Base-by-base conservation (phyloP, 225 moss, liverwort and hornwort species). In the Physcomitrium patens region DNA sequence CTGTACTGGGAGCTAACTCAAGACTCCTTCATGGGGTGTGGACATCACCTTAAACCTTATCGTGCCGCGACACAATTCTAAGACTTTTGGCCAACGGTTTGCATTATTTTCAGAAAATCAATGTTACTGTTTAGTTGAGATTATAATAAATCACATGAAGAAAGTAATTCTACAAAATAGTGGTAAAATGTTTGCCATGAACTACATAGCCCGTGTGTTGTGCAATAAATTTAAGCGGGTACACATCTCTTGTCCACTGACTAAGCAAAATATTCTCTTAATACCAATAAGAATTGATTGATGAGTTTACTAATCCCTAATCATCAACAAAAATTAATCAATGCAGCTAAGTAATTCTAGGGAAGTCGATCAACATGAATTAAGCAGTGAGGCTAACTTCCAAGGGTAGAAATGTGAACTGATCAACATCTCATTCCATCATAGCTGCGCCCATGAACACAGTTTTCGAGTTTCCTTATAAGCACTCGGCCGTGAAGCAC, bases 401-500 rank as follows among this genome's bases (percentile, higher is more conserved):
- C 31, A 7, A 37, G 5, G 31, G 31, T 37, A 37, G 31, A 37
- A 37, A 37, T 37, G 31, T 37, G 31, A 37, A 37, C 31, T 37
- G 31, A 37, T 37, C 31, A 37, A 37, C 31, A 37, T 44, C 69
- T 9, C 56, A 43, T 56, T 55, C 37, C 31, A 26, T n/a, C 8
- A 15, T 9, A 51, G 6, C 52, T 10, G 44, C 46, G 46, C 53
- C n/a, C 27, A 28, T n/a, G 67, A 60, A 60, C 70, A 71, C 66
- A 71, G 65, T 20, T 67, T 60, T 64, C 67, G 52, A 67, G 70
- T 56, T 70, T n/a, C 49, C 10, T 8, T 64, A 47, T 14, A 73
- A 59, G 18, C 60, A 46, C 11, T 61, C 59, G 13, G 72, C 72
- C 49, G 67, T 57, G 57, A 75, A 68, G 47, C 75, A 64, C 70